These are phyloP conservation scores for Leishmania gerbilli DNA, from an alignment of 208 protist species.

Conservation along the genomic window DNA sequence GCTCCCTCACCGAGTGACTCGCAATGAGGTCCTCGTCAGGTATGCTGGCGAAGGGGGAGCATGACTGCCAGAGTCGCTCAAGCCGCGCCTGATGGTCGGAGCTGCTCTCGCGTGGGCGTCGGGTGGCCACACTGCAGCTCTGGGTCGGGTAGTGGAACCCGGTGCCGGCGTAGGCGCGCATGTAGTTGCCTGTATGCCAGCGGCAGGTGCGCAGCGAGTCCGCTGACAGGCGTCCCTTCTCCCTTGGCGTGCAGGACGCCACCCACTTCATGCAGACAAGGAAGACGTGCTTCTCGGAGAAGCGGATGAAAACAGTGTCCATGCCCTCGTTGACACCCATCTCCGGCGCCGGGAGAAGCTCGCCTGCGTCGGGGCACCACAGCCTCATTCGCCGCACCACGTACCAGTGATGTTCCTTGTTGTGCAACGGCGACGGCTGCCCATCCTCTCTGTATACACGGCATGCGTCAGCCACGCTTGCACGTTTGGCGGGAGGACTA, in stretches of 20 bases:
- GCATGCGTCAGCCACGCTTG: neutral
- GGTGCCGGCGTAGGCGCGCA: slow-evolving; percentile 28
- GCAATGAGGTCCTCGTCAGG: slow-evolving; percentile 39
- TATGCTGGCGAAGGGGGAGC: slow-evolving; percentile 20
- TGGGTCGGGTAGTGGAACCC: slow-evolving; percentile 32
- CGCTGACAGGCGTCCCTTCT: neutral
- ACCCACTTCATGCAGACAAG: slow-evolving; percentile 26
- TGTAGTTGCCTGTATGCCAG: slow-evolving; percentile 31
- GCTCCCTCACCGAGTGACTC: slow-evolving; percentile 25
- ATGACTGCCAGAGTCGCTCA: slow-evolving; percentile 25
- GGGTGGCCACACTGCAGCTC: slow-evolving; percentile 34
- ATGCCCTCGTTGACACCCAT: slow-evolving; percentile 31
- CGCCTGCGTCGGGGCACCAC: slow-evolving; percentile 26
- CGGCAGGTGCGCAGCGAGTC: slow-evolving; percentile 23
- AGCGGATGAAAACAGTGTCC: slow-evolving; percentile 26
- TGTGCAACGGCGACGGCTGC: slow-evolving; percentile 17
- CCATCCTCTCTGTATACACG: slow-evolving; percentile 16
- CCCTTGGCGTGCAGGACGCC: neutral
- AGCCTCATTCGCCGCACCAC: slow-evolving; percentile 25
- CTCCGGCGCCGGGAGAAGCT: slow-evolving; percentile 11
- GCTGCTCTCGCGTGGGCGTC: slow-evolving; percentile 17
- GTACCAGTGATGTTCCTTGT: slow-evolving; percentile 38
- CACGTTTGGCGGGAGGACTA: neutral
- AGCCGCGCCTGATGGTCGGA: slow-evolving; percentile 24
- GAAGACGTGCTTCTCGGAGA: slow-evolving; percentile 27